Conservation (phyloP, 345 rosid genomes). For the Camelina laxa region DNA sequence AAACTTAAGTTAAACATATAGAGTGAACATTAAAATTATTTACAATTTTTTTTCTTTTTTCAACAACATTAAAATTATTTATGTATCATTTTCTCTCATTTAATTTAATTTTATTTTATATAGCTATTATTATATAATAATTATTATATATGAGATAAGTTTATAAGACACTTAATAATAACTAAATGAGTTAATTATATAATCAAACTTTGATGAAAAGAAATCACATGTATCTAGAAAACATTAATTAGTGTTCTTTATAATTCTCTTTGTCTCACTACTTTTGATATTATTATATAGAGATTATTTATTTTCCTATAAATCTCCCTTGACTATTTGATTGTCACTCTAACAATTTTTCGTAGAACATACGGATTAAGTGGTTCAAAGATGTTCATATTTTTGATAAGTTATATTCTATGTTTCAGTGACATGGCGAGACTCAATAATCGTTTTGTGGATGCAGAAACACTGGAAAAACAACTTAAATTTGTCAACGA, state of each 20-base stretch:
- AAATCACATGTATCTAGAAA: background rate
- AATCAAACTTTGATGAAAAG: background rate
- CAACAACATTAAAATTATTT: too few relatives aligned
- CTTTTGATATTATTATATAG: background rate
- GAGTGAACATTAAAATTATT: too few relatives aligned
- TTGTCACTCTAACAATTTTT: background rate
- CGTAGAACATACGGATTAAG: background rate
- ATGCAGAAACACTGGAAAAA: slow-evolving; percentile 6
- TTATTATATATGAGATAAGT: background rate
- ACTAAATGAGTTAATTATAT: background rate
- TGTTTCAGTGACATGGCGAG: background rate
- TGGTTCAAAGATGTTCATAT: background rate
- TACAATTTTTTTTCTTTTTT: too few relatives aligned
- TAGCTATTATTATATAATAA: background rate
- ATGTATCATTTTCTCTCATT: too few relatives aligned
- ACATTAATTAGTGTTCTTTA: background rate
- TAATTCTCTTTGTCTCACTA: background rate
- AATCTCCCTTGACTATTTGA: background rate
- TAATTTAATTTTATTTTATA: too few relatives aligned
- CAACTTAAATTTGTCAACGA: background rate
- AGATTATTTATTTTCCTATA: background rate
- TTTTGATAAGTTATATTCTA: background rate
- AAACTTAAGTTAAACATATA: too few relatives aligned
- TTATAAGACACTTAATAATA: background rate
- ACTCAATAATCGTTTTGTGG: background rate